Conservation (phyloP, 352 stramenopile genomes). For the Phytophthora capsici region DNA sequence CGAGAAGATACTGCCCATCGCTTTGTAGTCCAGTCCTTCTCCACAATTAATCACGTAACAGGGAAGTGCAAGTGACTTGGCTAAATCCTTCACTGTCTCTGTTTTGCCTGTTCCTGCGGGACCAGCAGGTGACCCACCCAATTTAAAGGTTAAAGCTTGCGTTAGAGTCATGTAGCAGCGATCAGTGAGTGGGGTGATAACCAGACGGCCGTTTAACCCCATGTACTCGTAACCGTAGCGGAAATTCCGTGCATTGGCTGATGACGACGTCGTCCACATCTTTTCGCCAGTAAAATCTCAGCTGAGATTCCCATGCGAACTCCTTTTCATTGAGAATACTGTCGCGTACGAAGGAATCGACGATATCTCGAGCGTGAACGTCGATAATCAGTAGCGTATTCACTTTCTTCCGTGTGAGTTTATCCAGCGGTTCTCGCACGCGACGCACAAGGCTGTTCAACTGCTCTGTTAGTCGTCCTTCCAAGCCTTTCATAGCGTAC, state of each 20-base stretch:
- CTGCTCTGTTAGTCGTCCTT: conserved; percentile 89
- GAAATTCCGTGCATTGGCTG: conserved; percentile 91
- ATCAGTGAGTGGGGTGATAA: conserved; percentile 94
- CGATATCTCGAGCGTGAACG: conserved; percentile 91
- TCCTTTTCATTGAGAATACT: conserved; percentile 92
- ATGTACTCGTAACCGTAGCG: conserved; percentile 96
- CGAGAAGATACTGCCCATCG: conserved; percentile 91
- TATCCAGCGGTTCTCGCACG: conserved; percentile 88
- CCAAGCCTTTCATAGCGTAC: conserved; percentile 94
- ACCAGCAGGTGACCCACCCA: conserved; percentile 89
- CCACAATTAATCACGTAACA: conserved; percentile 94
- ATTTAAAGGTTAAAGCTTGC: conserved; percentile 93
- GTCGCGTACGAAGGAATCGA: conserved; percentile 90
- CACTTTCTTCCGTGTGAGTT: conserved; percentile 91
- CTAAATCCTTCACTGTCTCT: conserved; percentile 94
- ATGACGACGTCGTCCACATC: conserved; percentile 92
- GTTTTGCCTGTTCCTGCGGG: conserved; percentile 94
- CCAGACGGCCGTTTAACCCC: conserved; percentile 90
- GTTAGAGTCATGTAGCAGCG: conserved; percentile 95
- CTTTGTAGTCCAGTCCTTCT: conserved; percentile 94
- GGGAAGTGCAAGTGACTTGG: conserved; percentile 91
- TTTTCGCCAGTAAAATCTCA: conserved; percentile 93
- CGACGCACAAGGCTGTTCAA: conserved; percentile 92
- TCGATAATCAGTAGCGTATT: conserved; percentile 93
- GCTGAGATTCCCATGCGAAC: conserved; percentile 91